Conservation (phyloP, 2,329 filamentous ascomycete genomes). For the Tolypocladium capitatum region DNA sequence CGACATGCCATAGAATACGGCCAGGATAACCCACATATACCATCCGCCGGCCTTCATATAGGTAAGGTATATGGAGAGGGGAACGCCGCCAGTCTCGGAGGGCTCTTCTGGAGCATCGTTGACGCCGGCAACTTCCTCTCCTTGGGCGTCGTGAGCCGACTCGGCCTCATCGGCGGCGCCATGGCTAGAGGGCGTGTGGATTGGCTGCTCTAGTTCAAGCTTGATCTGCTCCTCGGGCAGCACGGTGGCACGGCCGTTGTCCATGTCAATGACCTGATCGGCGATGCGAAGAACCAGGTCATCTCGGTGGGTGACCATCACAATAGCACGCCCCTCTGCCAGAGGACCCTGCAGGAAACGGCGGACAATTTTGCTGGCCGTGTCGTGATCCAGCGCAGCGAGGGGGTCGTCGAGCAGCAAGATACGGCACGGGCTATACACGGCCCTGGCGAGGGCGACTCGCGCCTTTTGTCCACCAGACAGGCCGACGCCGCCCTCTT, state of each 20-base stretch:
- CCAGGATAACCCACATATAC: conserved; percentile 55
- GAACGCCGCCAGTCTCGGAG: conserved; percentile 52
- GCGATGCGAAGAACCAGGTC: conserved; percentile 64
- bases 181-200: conserved; percentile 13
- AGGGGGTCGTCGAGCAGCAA: conserved; percentile 51
- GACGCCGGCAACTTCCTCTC: conserved; percentile 7
- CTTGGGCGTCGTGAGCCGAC: conserved; percentile 17
- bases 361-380: conserved; percentile 47
- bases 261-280: conserved; percentile 58
- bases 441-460: conserved; percentile 47
- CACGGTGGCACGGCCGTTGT: conserved; percentile 42
- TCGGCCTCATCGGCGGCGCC: conserved; percentile 9
- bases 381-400: conserved; percentile 49
- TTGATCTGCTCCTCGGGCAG: conserved; percentile 32
- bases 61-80: conserved; percentile 65
- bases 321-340: conserved; percentile 50
- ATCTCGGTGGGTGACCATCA: conserved; percentile 73
- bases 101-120: conserved; percentile 20
- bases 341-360: conserved; percentile 47
- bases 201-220: conserved; percentile 23
- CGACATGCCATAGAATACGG: conserved; percentile 49
- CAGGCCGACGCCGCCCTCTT: conserved; percentile 49
- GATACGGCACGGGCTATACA: conserved; percentile 44
- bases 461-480: conserved; percentile 52
- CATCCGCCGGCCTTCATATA: conserved; percentile 74